Conservation (phyloP, 2,329 filamentous ascomycete genomes). For the Diaporthe batatas region DNA sequence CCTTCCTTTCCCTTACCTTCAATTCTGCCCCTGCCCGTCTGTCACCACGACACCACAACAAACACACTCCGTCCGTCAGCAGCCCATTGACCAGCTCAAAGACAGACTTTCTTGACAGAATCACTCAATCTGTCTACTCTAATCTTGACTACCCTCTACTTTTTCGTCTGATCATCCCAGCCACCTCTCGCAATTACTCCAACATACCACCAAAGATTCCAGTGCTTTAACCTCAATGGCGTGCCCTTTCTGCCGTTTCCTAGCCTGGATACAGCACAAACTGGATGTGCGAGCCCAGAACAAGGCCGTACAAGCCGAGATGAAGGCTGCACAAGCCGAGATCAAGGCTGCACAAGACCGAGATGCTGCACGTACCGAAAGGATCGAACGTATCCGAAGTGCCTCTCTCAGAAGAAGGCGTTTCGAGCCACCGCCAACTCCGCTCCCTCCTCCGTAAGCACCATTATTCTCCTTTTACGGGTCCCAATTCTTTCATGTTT, state of each 20-base stretch:
- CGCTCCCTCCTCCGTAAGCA: constrained; percentile 1
- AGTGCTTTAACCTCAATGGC: neutral
- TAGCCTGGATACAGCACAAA: neutral
- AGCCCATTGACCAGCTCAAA: neutral
- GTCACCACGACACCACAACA: constrained; percentile 4
- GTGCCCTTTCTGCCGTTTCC: constrained; percentile 13
- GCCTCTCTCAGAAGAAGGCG: neutral
- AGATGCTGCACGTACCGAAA: constrained; percentile 12
- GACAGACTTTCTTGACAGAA: neutral
- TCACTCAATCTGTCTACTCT: constrained; percentile 1
- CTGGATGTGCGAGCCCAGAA: constrained; percentile 4
- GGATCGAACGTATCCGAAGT: neutral
- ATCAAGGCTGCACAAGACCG: constrained; percentile 17
- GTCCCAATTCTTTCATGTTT: constrained; percentile 19
- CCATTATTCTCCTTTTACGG: constrained; percentile 16
- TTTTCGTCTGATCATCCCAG: neutral
- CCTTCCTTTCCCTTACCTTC: constrained; percentile 2
- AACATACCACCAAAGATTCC: neutral
- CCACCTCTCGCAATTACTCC: neutral
- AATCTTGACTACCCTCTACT: neutral
- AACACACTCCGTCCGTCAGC: neutral
- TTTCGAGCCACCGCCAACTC: constrained; percentile 1
- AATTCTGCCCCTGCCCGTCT: constrained; percentile 3
- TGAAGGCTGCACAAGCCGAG: constrained; percentile 13
- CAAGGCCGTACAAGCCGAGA: neutral